Evolutionary conservation across 208 protist species (phyloP), one percentile per base, ranked within the genome.

Genomic region (Leishmania arabica): DNA sequence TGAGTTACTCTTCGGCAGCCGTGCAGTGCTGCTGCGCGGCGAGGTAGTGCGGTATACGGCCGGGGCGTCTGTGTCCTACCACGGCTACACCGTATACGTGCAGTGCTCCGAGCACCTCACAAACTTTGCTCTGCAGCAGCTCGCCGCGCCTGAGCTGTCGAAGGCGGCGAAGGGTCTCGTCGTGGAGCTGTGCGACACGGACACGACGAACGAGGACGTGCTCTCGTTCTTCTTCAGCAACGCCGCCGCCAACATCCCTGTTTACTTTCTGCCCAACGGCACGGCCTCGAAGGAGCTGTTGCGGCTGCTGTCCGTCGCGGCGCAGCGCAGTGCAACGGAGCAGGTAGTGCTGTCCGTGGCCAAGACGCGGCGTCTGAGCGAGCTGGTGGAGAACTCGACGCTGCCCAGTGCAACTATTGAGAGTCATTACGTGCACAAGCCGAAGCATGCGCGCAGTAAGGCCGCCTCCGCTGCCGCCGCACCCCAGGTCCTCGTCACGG

Each of bases 401-500:
- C 51, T 96, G 54, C 79, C 84, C 9, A 84, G 79, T 60, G 47
- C 82, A 49, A 64, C 77, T 47, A 74, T 94, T 40, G 70, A 89
- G 62, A 87, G 86, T 42, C 82, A 66, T 9, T 79, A 92, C n/a
- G 75, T 77, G 0, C 58, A 89, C 71, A 86, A 83, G 64, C 70
- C 83, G 15, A 93, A 89, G 76, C 84, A 85, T 34, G 37, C 75
- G 15, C 70, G 75, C 9, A 78, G 42, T 47, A 80, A 75, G 64
- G 66, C 56, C 9, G 71, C 54, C 34, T 24, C 78, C 53, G 74
- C 68, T 27, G 66, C 66, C 42, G 31, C 78, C 2, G 40, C 80
- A 40, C 86, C 90, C 37, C 90, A 88, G 27, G 82, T 97, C 3
- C 82, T 96, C 62, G 56, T 97, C 1, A 89, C 92, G 17, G 91